These are phyloP conservation scores for Lagerstroemia speciosa DNA, from an alignment of 345 rosid species.

Conservation along the genomic window DNA sequence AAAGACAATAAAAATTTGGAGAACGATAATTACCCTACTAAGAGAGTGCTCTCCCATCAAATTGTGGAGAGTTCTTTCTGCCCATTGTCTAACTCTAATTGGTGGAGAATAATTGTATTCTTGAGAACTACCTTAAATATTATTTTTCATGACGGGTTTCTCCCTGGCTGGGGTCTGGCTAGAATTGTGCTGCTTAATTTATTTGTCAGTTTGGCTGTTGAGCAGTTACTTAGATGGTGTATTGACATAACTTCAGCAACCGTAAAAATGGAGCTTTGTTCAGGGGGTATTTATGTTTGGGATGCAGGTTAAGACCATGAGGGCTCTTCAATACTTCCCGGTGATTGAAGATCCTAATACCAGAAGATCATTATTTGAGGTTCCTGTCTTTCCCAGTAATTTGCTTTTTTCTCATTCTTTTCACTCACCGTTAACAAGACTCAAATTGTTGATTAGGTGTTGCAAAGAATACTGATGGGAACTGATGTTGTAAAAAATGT, in stretches of 20 bases:
- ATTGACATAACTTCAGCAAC: neutral
- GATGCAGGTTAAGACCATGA: constrained; percentile 89
- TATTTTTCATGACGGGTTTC: neutral
- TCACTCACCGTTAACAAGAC: constrained; percentile 18
- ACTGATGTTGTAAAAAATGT: constrained; percentile 99
- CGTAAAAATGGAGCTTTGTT: neutral
- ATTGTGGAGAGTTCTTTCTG: neutral
- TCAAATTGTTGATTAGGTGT: constrained; percentile 51
- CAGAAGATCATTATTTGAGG: constrained; percentile 90
- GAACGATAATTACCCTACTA: neutral
- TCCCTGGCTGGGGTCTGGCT: neutral
- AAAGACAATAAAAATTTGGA: neutral
- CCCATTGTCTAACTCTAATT: neutral
- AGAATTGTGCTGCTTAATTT: neutral
- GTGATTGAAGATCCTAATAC: constrained; percentile 92
- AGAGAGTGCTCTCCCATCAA: neutral
- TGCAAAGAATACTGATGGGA: constrained; percentile 96
- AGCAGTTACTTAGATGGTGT: neutral
- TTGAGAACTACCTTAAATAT: neutral
- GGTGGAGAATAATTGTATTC: neutral
- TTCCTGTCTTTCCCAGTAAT: constrained; percentile 21
- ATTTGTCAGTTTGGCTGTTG: neutral
- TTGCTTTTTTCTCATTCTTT: constrained; percentile 5
- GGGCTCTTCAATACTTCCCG: constrained; percentile 98
- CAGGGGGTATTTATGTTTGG: constrained; percentile 17